Evolutionary conservation across 1,284 basidiomycete genomes (phyloP), one percentile per base, ranked within the genome.

Genomic region (Tilletia indica): DNA sequence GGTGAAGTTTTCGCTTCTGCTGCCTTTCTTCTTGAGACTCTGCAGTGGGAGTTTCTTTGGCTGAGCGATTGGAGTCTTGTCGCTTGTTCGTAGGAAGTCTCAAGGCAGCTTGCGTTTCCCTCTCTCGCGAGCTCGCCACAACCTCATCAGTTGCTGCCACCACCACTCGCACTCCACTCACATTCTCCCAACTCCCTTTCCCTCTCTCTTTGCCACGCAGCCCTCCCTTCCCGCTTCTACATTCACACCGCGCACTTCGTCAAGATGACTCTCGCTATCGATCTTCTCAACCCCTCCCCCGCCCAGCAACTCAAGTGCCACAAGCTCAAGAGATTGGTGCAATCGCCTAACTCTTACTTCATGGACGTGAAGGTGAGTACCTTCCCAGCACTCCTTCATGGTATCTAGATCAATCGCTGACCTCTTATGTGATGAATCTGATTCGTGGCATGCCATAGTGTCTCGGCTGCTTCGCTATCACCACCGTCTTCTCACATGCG

Each of bases 271-370:
- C 94, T 99, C 88, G 94, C 94, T 86, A 87, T 98, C 86, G 97
- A 99, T 87, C 92, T 99, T 86, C 91, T 99, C 86, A 93, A 99
- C 91, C 96, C 94, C 82, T 92, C 93, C 76, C 87, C 89, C 83
- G 93, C 94, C 86, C 87, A 90, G 81, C 87, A 92, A 91, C 86
- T 81, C 71, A 74, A 73, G 68, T 72, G 82, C 78, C 93, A 97
- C 91, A 99, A 99, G 90, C 93, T 98, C 87, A 99, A 99, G 91
- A 91, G 95, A 86, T 91, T 99, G 84, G 97, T 99, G 83, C 97
- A 97, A 87, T 92, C 91, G 76, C 83, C 84, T 72, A 83, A 83
- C 80, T 82, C 80, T 68, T 49, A 51, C 48, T 42, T 69, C 11
- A 63, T 69, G 68, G 58, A 69, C 45, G 68, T 69, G 36, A 56